These are phyloP conservation scores for Plantago ovata DNA, from an alignment of 257 asterid genomes.

Conservation along the genomic window DNA sequence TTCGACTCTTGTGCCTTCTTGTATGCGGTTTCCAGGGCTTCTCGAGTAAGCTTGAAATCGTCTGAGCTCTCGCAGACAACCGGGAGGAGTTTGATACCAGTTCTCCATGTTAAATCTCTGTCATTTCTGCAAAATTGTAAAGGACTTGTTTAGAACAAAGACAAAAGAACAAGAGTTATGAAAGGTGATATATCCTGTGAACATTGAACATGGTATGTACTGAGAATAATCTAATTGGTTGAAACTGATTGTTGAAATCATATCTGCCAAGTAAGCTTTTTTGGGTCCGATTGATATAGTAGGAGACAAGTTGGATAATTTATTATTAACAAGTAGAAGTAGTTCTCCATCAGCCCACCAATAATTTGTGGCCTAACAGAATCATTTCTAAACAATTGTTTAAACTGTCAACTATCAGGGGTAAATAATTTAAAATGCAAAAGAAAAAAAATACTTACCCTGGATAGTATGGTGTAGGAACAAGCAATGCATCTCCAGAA, in stretches of 20 bases:
- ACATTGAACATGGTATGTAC: not conserved
- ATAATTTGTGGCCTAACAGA: constrained; percentile 12
- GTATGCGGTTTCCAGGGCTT: constrained; percentile 60
- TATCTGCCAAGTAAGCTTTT: not conserved
- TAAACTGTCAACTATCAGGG: not conserved
- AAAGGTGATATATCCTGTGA: too few species aligned
- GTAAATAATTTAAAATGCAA: not conserved
- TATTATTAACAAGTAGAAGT: too few species aligned
- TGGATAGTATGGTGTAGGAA: constrained; percentile 88
- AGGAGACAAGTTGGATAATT: too few species aligned
- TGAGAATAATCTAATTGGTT: too few species aligned
- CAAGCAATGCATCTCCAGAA: constrained; percentile 75
- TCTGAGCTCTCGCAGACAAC: constrained; percentile 62
- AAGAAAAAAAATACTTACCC: constrained; percentile 34
- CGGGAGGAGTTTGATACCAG: constrained; percentile 57
- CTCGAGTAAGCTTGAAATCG: constrained; percentile 50
- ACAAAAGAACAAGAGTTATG: not conserved
- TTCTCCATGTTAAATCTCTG: constrained; percentile 81
- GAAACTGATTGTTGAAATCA: not conserved
- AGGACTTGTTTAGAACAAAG: not conserved
- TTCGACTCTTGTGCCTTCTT: constrained; percentile 47
- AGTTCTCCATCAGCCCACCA: too few species aligned
- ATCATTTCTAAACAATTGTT: too few species aligned
- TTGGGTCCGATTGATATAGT: constrained; percentile 6
- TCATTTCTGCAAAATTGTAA: constrained; percentile 50